Conservation (phyloP, 257 asterid genomes). For the Solanum bulbocastanum region DNA sequence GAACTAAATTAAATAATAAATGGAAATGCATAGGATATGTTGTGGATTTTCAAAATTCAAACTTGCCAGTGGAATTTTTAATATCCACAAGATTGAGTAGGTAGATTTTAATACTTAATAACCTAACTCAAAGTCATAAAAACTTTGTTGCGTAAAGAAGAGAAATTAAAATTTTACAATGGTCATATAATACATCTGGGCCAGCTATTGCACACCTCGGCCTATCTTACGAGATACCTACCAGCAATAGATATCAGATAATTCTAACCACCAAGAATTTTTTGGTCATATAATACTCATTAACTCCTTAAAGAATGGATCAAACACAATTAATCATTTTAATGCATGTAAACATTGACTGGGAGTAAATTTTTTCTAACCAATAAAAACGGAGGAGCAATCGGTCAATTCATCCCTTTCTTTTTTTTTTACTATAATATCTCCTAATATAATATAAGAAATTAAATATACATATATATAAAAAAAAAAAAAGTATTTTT, state of each 20-base stretch:
- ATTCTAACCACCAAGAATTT: too few relatives aligned
- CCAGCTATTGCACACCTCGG: too few relatives aligned
- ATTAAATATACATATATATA: neutral
- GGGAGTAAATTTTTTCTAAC: neutral
- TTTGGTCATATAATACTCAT: too few relatives aligned
- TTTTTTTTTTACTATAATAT: neutral
- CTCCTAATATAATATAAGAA: neutral
- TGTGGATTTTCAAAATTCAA: neutral
- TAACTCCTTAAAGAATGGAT: neutral
- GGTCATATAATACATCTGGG: neutral
- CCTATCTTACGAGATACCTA: accelerated
- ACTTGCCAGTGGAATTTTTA: neutral
- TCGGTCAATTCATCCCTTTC: neutral
- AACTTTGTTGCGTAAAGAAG: neutral
- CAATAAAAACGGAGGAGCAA: neutral
- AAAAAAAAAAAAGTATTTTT: neutral
- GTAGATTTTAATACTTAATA: neutral
- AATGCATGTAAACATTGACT: neutral
- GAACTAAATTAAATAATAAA: neutral
- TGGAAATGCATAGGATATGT: neutral
- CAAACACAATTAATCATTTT: neutral
- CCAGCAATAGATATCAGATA: too few relatives aligned
- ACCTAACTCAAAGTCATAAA: neutral
- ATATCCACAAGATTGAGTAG: neutral
- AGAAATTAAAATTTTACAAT: neutral